These are phyloP conservation scores for Artemisia annua DNA, from an alignment of 129 eudicot genomes.

Conservation along the genomic window DNA sequence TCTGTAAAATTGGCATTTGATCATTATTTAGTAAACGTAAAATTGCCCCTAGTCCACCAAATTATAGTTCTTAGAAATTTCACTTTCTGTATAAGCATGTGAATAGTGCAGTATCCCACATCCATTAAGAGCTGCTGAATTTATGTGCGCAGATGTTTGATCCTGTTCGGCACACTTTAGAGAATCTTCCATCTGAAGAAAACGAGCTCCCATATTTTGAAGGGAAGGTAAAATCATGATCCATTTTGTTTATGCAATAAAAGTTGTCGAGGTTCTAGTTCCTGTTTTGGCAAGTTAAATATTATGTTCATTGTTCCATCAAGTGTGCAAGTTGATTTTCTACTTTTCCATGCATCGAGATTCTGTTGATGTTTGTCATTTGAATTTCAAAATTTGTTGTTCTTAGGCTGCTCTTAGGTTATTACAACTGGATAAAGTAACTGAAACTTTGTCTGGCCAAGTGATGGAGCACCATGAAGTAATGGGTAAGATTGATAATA, in stretches of 20 bases:
- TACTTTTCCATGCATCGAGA: constrained; percentile 19
- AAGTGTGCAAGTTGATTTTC: constrained; percentile 13
- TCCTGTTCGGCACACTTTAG: constrained; percentile 76
- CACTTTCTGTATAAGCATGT: constrained; percentile 12
- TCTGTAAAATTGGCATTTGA: background rate
- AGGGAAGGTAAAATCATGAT: constrained; percentile 53
- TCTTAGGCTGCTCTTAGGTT: constrained; percentile 86
- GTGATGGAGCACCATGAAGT: constrained; percentile 98
- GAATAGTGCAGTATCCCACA: constrained; percentile 9
- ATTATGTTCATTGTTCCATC: constrained; percentile 10
- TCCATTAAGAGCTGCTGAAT: constrained; percentile 29
- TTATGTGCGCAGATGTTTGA: constrained; percentile 67
- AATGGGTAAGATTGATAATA: constrained; percentile 62
- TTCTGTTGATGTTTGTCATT: constrained; percentile 31
- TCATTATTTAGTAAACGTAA: no score
- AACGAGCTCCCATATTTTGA: constrained; percentile 71
- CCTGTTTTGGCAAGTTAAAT: constrained; percentile 17
- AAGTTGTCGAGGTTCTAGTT: background rate
- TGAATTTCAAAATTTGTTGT: constrained; percentile 36
- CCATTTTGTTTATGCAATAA: background rate
- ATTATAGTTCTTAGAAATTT: background rate
- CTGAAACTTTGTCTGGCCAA: constrained; percentile 80
- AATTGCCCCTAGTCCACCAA: background rate
- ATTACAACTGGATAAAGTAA: constrained; percentile 83
- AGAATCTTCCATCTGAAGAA: constrained; percentile 77